Evolutionary conservation across 805 yeast genomes (phyloP).

Genomic region (Priceomyces melissophilus): DNA sequence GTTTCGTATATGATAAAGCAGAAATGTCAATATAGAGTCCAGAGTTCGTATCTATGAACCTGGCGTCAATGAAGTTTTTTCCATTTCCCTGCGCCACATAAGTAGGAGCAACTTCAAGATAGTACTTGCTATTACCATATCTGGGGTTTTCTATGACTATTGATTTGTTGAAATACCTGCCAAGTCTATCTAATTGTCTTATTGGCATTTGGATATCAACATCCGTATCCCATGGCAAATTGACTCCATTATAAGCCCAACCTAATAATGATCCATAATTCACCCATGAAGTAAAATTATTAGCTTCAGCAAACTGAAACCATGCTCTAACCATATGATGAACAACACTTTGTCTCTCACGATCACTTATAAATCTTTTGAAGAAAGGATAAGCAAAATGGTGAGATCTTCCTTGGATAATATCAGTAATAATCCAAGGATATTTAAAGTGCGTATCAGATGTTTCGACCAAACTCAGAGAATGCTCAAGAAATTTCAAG

Average conservation of each 20-base stretch:
- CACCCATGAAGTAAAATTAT: slow-evolving; percentile 26
- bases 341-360: slow-evolving; percentile 35
- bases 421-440: slow-evolving; percentile 37
- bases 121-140: slow-evolving; percentile 26
- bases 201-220: slow-evolving; percentile 28
- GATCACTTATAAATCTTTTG: slow-evolving; percentile 29
- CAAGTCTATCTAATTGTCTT: slow-evolving; percentile 20
- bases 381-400: slow-evolving; percentile 36
- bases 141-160: slow-evolving; percentile 27
- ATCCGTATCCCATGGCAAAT: slow-evolving; percentile 33
- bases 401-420: slow-evolving; percentile 31
- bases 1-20: slow-evolving; percentile 30
- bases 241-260: slow-evolving; percentile 30
- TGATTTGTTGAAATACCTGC: slow-evolving; percentile 20
- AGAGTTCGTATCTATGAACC: slow-evolving; percentile 33
- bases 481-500: slow-evolving; percentile 26
- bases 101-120: slow-evolving; percentile 23
- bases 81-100: slow-evolving; percentile 41
- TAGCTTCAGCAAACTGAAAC: slow-evolving; percentile 34
- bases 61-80: slow-evolving; percentile 32
- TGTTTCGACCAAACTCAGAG: slow-evolving; percentile 19
- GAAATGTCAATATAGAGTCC: slow-evolving; percentile 46
- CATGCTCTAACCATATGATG: slow-evolving; percentile 36
- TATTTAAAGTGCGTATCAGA: slow-evolving; percentile 35
- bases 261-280: slow-evolving; percentile 28